Evolutionary conservation across 2,329 filamentous ascomycete genomes (phyloP).

Genomic region (Penicillium rolfsii): DNA sequence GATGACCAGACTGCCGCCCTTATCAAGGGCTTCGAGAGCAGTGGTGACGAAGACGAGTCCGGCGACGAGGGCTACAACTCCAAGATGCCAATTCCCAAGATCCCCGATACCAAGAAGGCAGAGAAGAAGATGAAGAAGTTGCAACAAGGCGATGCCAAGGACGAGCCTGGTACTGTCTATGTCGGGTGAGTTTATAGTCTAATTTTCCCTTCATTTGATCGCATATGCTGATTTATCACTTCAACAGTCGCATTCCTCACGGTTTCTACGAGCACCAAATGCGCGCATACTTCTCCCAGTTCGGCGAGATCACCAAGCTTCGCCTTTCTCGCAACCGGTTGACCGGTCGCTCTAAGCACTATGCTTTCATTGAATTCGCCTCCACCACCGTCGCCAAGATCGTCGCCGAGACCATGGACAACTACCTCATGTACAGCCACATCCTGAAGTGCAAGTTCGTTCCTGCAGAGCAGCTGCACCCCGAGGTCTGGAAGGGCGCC

Average conservation of each 20-base stretch:
- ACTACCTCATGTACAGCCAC: slow-evolving; percentile 93
- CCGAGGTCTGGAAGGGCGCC: slow-evolving; percentile 84
- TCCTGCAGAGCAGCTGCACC: slow-evolving; percentile 74
- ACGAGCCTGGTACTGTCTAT: slow-evolving; percentile 77
- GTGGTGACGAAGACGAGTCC: slow-evolving; percentile 56
- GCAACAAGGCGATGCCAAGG: slow-evolving; percentile 46
- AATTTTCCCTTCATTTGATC: slow-evolving; percentile 6
- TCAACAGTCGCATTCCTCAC: slow-evolving; percentile 73
- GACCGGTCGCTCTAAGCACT: slow-evolving; percentile 90
- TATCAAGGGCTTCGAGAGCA: slow-evolving; percentile 60
- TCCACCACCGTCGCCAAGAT: slow-evolving; percentile 81
- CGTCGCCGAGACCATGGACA: slow-evolving; percentile 94
- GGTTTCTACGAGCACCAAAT: slow-evolving; percentile 98
- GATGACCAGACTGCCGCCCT: slow-evolving; percentile 59
- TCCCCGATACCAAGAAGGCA: slow-evolving; percentile 51
- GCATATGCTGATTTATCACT: slow-evolving; percentile 23
- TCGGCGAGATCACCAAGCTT: slow-evolving; percentile 77
- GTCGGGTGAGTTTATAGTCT: slow-evolving; percentile 61
- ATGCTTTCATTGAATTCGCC: slow-evolving; percentile 88
- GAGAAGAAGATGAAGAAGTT: slow-evolving; percentile 57
- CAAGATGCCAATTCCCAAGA: slow-evolving; percentile 47
- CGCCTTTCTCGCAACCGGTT: slow-evolving; percentile 89
- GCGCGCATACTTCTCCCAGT: slow-evolving; percentile 90
- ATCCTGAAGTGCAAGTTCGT: slow-evolving; percentile 86
- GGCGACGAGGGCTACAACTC: slow-evolving; percentile 52